Evolutionary conservation across 768 basidiomycete species (phyloP), one percentile per base, ranked within the genome.

Genomic region (Mycena polygramma): DNA sequence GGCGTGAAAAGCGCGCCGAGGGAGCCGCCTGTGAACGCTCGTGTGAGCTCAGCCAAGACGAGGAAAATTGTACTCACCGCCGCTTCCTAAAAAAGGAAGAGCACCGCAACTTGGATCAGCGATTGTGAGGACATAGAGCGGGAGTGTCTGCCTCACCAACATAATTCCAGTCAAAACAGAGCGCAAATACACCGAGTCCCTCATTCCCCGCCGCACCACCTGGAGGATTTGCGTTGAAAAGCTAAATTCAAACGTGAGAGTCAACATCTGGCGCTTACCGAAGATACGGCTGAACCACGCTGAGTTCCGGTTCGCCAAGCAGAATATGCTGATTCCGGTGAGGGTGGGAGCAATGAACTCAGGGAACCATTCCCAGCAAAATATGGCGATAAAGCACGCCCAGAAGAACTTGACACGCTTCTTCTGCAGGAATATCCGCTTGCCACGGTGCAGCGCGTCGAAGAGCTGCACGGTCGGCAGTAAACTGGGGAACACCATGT

Each of bases 161-260:
- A 64, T 88, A 84, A 73, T 89, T 88, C 90, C 90, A 91, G 74
- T 92, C 90, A 17, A 91, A 79, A 70, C 83, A 89, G 48, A 91
- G 75, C 2, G 90, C 84, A 52, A 91, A 85, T 60, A 87, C 78
- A 14, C 89, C 90, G 49, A 91, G 83, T 9, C 90, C 90, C 76
- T 90, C 89, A 61, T 91, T 90, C 61, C 84, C 89, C 39, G 87
- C 85, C 41, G 84, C 87, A 39, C 90, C 90, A 63, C 83, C 83
- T 84, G 36, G 10, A 30, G 37, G 6, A 35, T 35, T 26, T 57
- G 52, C 24, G 36, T 26, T 30, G 30, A 30, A 30, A 2, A 30
- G 30, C 30, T 30, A 6, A 6, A 30, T 30, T 46, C 24, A 63
- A 9, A 54, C 39, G 14, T 57, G 39, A 11, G 30, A 30, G 30